These are phyloP conservation scores for Penicillium subrubescens DNA, from an alignment of 495 filamentous ascomycete genomes.

Conservation along the genomic window DNA sequence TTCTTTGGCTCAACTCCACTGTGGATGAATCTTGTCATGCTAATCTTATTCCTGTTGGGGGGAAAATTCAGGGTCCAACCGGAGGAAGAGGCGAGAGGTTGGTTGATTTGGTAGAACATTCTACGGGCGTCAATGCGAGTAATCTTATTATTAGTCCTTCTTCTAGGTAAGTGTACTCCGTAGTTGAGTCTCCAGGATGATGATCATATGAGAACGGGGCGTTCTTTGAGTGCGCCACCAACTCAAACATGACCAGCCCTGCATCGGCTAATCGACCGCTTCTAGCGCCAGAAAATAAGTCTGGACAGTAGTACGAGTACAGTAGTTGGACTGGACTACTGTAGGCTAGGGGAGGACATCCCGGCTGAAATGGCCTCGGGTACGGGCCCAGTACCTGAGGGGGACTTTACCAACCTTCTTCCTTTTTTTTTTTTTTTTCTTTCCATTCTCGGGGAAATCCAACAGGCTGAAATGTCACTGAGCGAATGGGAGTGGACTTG, in stretches of 20 bases:
- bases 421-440: too few species aligned
- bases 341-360: too few species aligned
- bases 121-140: not conserved
- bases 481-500: too few species aligned
- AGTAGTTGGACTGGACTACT: too few species aligned
- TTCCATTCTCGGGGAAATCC: too few species aligned
- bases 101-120: not conserved
- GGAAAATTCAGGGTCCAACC: not conserved
- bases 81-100: not conserved
- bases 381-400: not conserved
- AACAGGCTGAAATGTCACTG: too few species aligned
- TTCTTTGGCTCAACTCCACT: not conserved
- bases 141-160: not conserved
- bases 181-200: too few species aligned
- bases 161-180: too few species aligned
- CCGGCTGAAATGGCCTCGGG: not conserved
- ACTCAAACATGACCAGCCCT: not conserved
- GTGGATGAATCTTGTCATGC: not conserved
- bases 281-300: conserved; percentile 19
- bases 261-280: conserved; percentile 9
- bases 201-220: not conserved
- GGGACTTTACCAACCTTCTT: too few species aligned
- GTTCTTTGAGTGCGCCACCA: not conserved
- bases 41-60: not conserved
- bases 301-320: too few species aligned